Conservation (phyloP, 202 grass and related monocot species). For the Alloteropsis angusta region DNA sequence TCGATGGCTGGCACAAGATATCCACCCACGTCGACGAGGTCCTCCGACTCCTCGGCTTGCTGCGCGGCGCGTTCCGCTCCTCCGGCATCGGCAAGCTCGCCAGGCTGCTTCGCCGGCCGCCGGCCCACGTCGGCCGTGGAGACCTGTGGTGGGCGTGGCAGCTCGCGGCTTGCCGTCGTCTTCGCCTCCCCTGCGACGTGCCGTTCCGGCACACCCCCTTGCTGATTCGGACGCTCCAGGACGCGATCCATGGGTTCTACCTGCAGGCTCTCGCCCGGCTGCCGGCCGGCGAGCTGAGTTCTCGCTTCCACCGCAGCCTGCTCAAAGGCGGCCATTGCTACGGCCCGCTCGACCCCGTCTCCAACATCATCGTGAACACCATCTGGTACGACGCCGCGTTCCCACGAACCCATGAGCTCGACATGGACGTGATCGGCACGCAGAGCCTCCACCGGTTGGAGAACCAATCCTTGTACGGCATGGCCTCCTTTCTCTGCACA, state of each 20-base stretch:
- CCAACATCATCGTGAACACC: not conserved
- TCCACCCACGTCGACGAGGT: not conserved
- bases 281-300: not conserved
- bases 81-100: not conserved
- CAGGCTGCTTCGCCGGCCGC: not conserved
- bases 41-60: not conserved
- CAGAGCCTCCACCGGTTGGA: not conserved
- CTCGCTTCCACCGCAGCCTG: not conserved
- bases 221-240: not conserved
- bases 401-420: no score
- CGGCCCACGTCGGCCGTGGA: no score
- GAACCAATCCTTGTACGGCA: not conserved
- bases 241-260: not conserved
- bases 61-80: not conserved
- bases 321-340: not conserved
- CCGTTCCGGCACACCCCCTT: not conserved
- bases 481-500: not conserved
- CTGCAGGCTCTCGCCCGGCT: not conserved
- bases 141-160: not conserved
- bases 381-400: not conserved
- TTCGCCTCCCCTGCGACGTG: not conserved
- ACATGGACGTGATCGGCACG: not conserved
- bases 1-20: not conserved
- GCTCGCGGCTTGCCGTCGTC: not conserved
- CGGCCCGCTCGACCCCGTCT: not conserved